A percentile compares a stretch with the other conserved stretches of the same genome.
phyloP scores from a whole-genome alignment of 2,329 filamentous ascomycete species.

The Aspergillus fijiensis region DNA sequence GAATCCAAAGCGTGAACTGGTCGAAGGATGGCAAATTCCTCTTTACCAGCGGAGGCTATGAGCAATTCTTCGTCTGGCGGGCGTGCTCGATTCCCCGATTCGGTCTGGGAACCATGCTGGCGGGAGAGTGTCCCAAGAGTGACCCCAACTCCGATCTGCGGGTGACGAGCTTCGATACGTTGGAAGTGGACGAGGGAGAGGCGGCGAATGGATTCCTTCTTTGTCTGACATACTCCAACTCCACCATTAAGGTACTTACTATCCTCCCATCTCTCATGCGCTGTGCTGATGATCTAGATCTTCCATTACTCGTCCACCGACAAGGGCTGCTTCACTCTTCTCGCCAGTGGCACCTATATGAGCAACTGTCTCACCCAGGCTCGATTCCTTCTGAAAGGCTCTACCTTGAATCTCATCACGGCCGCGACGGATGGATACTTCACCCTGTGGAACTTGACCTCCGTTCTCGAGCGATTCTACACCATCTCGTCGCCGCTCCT shows the following conservation, averaged over 20 bases:
- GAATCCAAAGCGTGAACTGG: constrained; percentile 80
- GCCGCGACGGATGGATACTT: constrained; percentile 80
- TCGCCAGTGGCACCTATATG: constrained; percentile 62
- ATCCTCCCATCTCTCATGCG: background rate
- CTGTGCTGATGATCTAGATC: constrained; percentile 38
- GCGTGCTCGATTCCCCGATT: constrained; percentile 57
- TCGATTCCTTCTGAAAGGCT: constrained; percentile 40
- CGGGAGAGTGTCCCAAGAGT: constrained; percentile 49
- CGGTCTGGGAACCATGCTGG: constrained; percentile 54
- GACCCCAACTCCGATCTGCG: constrained; percentile 66
- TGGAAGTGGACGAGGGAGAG: constrained; percentile 28
- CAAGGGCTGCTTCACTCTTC: constrained; percentile 36
- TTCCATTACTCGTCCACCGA: constrained; percentile 41
- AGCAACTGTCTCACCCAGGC: constrained; percentile 74
- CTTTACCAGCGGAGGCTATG: constrained; percentile 81
- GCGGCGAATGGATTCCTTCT: constrained; percentile 53
- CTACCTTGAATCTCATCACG: constrained; percentile 54
- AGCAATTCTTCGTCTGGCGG: constrained; percentile 87
- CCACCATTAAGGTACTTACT: constrained; percentile 60
- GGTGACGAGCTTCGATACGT: constrained; percentile 74
- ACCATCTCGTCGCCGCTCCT: constrained; percentile 21
- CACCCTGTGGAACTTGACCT: constrained; percentile 56
- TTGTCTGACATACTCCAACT: constrained; percentile 80
- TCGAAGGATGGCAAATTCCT: constrained; percentile 65
- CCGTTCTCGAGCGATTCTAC: constrained; percentile 31